Base-by-base conservation (phyloP, 306 rosid genomes). In the Prunus fruticosa region DNA sequence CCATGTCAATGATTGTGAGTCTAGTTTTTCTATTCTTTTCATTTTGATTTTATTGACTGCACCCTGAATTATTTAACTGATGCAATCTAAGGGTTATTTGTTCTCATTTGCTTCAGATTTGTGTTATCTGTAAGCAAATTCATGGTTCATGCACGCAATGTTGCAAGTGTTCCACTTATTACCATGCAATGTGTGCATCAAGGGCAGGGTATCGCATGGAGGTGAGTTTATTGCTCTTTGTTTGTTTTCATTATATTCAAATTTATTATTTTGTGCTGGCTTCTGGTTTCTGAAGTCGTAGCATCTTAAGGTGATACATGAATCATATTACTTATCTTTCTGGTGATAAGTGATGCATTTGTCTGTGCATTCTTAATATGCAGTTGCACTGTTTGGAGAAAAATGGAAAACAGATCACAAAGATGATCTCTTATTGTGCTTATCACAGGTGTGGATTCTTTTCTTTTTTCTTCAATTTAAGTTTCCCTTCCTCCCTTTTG, bases 101-200 rank as follows among this genome's bases (percentile, higher is more conserved):
- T 71, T 61, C 32, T 38, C 78, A 49, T 82, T 69, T 78, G 78
- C 84, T 89, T 79, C 98, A 96, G 99, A 96, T 93, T 81, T 96
- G 99, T 77, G 99, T 96, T 52, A 89, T 96, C 76, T 96, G 99
- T 82, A 88, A 96, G 84, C 99, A 96, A 91, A 89, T 96, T 64
- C 99, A 96, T 66, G 99, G 99, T 71, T 96, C 99, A 0, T 96
- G 99, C 85, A 96, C 94, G 51, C 99, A 96, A 82, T 96, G 99
- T 81, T 89, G 98, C 96, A 96, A 87, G 79, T 96, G 99, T 65
- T 96, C 99, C 50, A 96, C 99, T 83, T 96, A 96, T 91, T 96
- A 89, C 84, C 99, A 96, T 84, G 98, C 99, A 75, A 96, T 93
- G 98, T 96, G 99, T 85, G 99, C 99, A 68, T 96, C 99, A 79